Conservation (phyloP, 345 rosid species). For the Isatis tinctoria region DNA sequence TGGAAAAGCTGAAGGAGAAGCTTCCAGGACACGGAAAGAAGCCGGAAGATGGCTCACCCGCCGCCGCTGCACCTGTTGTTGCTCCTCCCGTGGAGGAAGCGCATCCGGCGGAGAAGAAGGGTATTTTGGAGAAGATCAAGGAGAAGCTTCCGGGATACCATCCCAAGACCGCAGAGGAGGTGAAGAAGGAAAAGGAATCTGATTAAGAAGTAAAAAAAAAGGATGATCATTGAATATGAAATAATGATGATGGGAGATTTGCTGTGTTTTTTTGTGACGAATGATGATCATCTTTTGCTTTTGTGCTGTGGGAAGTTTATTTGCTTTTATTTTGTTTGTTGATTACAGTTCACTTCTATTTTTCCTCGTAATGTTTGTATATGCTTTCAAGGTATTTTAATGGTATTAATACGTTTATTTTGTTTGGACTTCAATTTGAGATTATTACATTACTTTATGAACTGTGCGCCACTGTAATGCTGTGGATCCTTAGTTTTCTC, state of each 20-base stretch:
- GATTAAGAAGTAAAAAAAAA: neutral
- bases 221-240: neutral
- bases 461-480: neutral
- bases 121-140: slow-evolving; percentile 79
- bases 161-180: slow-evolving; percentile 47
- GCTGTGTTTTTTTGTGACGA: slow-evolving; percentile 10
- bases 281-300: slow-evolving; percentile 24
- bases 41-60: slow-evolving; percentile 39
- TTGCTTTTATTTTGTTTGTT: neutral
- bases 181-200: slow-evolving; percentile 36
- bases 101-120: slow-evolving; percentile 57
- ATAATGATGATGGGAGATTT: slow-evolving; percentile 16
- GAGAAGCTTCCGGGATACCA: slow-evolving; percentile 90
- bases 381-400: slow-evolving; percentile 12
- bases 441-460: neutral
- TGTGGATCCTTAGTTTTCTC: neutral
- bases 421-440: neutral
- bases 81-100: slow-evolving; percentile 26
- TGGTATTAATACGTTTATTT: neutral
- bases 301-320: slow-evolving; percentile 27
- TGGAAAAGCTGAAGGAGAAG: slow-evolving; percentile 50
- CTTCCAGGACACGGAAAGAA: slow-evolving; percentile 40
- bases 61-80: slow-evolving; percentile 31
- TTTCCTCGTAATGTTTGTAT: neutral
- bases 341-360: neutral